Evolutionary conservation across 352 stramenopile species (phyloP), one percentile per base, ranked within the genome.

Genomic region (Phytopythium sindhum): DNA sequence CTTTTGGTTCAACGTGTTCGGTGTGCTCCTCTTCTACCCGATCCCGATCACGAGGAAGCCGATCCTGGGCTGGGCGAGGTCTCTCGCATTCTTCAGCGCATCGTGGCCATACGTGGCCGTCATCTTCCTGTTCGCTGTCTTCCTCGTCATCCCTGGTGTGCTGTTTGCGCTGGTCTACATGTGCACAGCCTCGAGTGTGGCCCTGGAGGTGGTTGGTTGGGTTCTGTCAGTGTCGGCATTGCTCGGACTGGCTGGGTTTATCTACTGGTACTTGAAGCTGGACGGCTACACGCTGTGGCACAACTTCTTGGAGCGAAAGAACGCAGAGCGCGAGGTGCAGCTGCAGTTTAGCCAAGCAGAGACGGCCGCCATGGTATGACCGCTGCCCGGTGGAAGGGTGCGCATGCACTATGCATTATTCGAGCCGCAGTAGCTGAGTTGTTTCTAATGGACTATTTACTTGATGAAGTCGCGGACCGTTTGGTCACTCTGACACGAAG

Each of bases 1-100:
- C 73, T 88, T 97, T 50, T 95, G 92, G 66, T 97, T 98, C 80
- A 98, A 97, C 72, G 69, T 97, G 19, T 88, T 89, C 54, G 90
- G 91, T 53, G 77, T 97, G 55, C 57, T 97, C 45, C 82, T 98
- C 35, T 98, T 93, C 78, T 98, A 97, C 72, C 90, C 90, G 39
- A 80, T 98, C 65, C 90, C 91, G 31, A 73, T 88, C 67, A 96
- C 95, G 62, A 81, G 93, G 28, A 69, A 68, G 37, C 75, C 95
- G 56, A 89, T 96, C 55, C 64, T 97, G 35, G 60, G 69, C 53
- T 89, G 77, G 67, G 88, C 91, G 14, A 76, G 74, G 6, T 72
- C 78, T 5, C 69, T 98, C 5, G 91, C 78, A 5, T 77, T 82
- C 68, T 78, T 72, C 64, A 89, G 80, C 64, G 81, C 78, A 5